Percentiles rank a stretch among this genome's conserved stretches.
These are phyloP conservation scores for Populus alba DNA, from an alignment of 345 rosid genomes.

Conservation along the genomic window DNA sequence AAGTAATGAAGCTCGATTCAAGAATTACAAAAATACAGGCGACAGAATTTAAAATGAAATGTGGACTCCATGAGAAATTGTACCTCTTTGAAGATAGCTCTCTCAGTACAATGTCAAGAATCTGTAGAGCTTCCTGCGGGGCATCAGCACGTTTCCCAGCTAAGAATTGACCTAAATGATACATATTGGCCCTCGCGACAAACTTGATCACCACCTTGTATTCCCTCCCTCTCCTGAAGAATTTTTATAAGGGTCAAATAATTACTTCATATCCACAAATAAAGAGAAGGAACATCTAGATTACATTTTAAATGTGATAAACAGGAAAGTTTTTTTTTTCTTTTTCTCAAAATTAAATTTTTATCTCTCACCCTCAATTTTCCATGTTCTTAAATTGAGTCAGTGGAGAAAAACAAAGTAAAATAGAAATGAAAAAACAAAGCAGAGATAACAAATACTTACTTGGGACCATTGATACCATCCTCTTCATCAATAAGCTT, in stretches of 20 bases:
- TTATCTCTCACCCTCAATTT: not conserved
- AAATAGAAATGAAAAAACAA: not conserved
- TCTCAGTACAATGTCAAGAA: slow-evolving; percentile 87
- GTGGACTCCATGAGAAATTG: not conserved
- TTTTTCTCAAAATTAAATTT: not conserved
- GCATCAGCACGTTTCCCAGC: slow-evolving; percentile 91
- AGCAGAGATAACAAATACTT: slow-evolving; percentile 19
- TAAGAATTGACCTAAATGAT: slow-evolving; percentile 81
- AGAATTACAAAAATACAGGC: not conserved
- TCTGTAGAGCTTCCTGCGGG: slow-evolving; percentile 86
- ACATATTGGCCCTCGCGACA: slow-evolving; percentile 80
- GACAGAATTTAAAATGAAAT: not conserved
- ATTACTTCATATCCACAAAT: not conserved
- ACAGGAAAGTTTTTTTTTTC: not conserved
- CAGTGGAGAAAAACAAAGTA: not conserved
- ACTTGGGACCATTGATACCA: slow-evolving; percentile 83
- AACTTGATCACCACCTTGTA: slow-evolving; percentile 82
- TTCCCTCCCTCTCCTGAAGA: slow-evolving; percentile 69
- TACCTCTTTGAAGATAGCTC: slow-evolving; percentile 82
- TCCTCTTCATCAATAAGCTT: slow-evolving; percentile 80
- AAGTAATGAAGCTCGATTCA: not conserved
- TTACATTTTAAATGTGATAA: not conserved
- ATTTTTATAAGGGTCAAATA: slow-evolving; percentile 10
- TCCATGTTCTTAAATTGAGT: not conserved
- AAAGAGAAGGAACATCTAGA: not conserved